Base-by-base conservation (phyloP, 2,329 filamentous ascomycete genomes). In the Fusarium miscanthi region DNA sequence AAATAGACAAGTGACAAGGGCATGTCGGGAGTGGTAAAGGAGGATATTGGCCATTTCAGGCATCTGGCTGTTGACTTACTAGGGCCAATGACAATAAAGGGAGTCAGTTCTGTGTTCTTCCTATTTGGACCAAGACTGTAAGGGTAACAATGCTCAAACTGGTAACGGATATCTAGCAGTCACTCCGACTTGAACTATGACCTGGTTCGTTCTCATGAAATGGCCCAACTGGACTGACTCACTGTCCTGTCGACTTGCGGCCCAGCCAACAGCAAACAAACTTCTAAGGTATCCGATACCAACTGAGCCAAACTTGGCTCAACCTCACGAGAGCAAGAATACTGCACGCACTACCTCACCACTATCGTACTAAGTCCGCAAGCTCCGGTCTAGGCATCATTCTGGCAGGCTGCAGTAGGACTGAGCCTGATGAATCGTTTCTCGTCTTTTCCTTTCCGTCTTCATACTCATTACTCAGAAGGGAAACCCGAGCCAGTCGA, bases 1-100 rank as follows among this genome's bases (percentile, higher is more conserved):
- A 62, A 17, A 33, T 59, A 53, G 33, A 63, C 66, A 63, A 63
- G 56, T 66, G 53, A 63, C 66, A 63, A 63, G 56, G 68, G 53
- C 66, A 60, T 62, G 53, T 38, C 60, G 31, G 41, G 31, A 52
- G 23, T 37, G 17, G 33, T 52, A 64, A 62, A 62, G 57, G 45
- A 64, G 33, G 46, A 63, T 53, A 63, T 53, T 43, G 33, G 45
- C 23, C 56, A 61, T 57, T 53, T 46, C 54, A 54, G 45, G 60
- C 42, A 63, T 41, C 35, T 46, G 52, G 42, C 40, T 66, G 37
- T 59, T 49, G 42, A 54, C 63, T 62, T 54, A 62, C 54, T 43
- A 63, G 63, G 57, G 63, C 51, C 53, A 56, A 56, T 25, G 19
- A 43, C 21, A 51, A 23, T 42, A 68, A 69, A 70, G 54, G 48